A percentile compares a stretch with the other conserved stretches of the same genome.
Evolutionary conservation across 208 protist genomes (phyloP).

Genomic region (Trichomonas gallinae): DNA sequence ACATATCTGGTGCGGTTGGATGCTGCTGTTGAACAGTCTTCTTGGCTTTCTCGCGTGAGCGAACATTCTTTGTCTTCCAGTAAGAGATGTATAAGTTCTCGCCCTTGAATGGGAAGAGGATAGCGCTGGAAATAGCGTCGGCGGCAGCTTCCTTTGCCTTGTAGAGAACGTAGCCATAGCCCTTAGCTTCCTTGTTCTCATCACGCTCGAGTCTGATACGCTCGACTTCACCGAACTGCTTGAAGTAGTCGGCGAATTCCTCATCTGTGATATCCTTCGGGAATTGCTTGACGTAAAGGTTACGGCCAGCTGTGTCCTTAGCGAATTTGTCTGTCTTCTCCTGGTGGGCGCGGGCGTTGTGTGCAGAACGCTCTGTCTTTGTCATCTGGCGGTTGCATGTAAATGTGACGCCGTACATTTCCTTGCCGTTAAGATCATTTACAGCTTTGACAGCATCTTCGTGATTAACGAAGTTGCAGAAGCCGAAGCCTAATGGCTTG

Average conservation of each 20-base stretch:
- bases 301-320: neutral
- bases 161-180: neutral
- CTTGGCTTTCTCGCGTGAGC: neutral
- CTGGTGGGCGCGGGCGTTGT: neutral
- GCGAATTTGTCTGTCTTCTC: neutral
- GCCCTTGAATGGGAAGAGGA: neutral
- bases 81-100: neutral
- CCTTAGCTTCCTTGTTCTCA: neutral
- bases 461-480: neutral
- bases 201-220: neutral
- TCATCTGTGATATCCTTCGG: neutral
- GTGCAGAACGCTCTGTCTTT: neutral
- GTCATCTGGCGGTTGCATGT: neutral
- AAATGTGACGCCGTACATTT: neutral
- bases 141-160: neutral
- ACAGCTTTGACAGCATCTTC: neutral
- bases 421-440: neutral
- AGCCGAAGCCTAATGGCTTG: neutral
- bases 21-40: neutral
- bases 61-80: neutral
- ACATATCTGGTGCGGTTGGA: neutral
- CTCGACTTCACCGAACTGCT: neutral
- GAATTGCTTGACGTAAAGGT: neutral
- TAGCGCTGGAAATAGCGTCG: neutral
- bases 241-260: neutral